Conservation (phyloP, 2,329 filamentous ascomycete species). For the Huntiella decipiens region DNA sequence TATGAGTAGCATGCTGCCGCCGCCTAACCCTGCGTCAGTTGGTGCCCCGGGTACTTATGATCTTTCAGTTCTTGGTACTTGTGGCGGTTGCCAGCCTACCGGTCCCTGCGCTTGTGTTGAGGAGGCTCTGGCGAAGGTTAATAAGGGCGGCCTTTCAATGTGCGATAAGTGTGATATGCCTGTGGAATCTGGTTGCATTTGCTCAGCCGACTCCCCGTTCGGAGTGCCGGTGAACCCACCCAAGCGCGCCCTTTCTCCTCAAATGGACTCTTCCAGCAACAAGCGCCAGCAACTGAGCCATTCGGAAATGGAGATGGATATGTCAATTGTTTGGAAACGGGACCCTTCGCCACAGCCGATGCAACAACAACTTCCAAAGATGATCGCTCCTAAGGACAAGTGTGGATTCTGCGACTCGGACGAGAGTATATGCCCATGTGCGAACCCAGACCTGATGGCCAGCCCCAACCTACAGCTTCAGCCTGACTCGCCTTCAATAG, state of each 20-base stretch:
- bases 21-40: slow-evolving; percentile 24
- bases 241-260: slow-evolving; percentile 31
- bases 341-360: slow-evolving; percentile 13
- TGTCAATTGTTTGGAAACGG: slow-evolving; percentile 44
- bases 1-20: slow-evolving; percentile 38
- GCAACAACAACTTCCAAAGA: slow-evolving; percentile 20
- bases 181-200: slow-evolving; percentile 1
- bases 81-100: slow-evolving; percentile 35
- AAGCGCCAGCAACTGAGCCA: slow-evolving; percentile 20
- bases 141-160: slow-evolving; percentile 21
- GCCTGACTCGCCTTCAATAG: slow-evolving; percentile 17
- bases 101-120: slow-evolving; percentile 41
- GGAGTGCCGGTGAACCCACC: slow-evolving; percentile 14
- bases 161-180: slow-evolving; percentile 41
- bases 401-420: slow-evolving; percentile 65
- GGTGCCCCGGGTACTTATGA: slow-evolving; percentile 13
- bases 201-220: not conserved
- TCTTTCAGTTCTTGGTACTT: slow-evolving; percentile 23
- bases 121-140: slow-evolving; percentile 32
- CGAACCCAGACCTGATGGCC: slow-evolving; percentile 28
- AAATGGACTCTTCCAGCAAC: slow-evolving; percentile 14
- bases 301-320: slow-evolving; percentile 47
- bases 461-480: slow-evolving; percentile 1
- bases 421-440: slow-evolving; percentile 66
- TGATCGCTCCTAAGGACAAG: slow-evolving; percentile 38